Evolutionary conservation across 208 protist species (phyloP), one percentile per base, ranked within the genome.

Genomic region (Trypanosoma rangeli): DNA sequence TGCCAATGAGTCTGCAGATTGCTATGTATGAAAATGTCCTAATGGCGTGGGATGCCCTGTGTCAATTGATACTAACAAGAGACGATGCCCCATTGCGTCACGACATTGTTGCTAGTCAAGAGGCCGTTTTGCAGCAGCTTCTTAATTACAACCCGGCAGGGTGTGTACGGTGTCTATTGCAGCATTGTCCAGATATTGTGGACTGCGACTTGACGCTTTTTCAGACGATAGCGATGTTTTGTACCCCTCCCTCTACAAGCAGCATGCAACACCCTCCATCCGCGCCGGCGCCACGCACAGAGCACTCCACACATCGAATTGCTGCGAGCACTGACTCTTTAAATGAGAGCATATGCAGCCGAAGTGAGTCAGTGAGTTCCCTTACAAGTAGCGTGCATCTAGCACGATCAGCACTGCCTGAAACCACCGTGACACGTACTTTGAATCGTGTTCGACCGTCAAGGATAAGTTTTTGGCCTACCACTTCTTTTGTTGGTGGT

Each of bases 1-100:
- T 59, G 24, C 18, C 59, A 15, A 24, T 70, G 13, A n/a, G 5
- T 48, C 12, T 57, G 24, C 65, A 70, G 53, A 58, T 90, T 15
- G 82, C 84, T n/a, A 88, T 89, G 79, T 85, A 91, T 67, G 85
- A 94, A 56, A 94, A 94, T 78, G 79, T 89, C 4, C 49, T 85
- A 15, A 71, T 79, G 31, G 71, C 73, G 63, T 76, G 29, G 64
- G 24, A 28, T 70, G 78, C 44, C 12, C 9, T 72, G 5, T 63
- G 58, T 29, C 39, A 46, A 26, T 62, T 60, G 20, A 37, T 64
- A 37, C 29, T 24, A 29, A 13, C 54, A 33, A 50, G 5, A 56
- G 39, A 50, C 20, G 56, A 37, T 3, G 29, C 24, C n/a, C 24
- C 29, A 50, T 55, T 29, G 50, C 35, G 39, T 8, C 4, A 20